Evolutionary conservation across 1,284 basidiomycete genomes (phyloP).

Genomic region (Entoloma clypeatum): DNA sequence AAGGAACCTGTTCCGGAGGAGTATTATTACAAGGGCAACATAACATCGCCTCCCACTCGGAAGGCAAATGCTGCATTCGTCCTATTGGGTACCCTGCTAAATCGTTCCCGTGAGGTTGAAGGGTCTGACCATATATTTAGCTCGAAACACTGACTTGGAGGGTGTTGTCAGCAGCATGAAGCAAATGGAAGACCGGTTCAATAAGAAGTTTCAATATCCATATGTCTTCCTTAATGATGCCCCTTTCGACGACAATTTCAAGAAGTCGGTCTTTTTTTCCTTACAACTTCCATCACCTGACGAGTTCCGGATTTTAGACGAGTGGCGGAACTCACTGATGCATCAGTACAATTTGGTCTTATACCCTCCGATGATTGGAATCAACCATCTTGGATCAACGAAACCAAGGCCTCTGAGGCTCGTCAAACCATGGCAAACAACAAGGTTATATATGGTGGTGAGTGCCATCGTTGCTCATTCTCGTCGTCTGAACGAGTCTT

Average conservation of each 20-base stretch:
- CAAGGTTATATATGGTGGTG: slow-evolving; percentile 86
- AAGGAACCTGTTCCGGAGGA: slow-evolving; percentile 51
- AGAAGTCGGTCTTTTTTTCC: slow-evolving; percentile 40
- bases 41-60: slow-evolving; percentile 36
- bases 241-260: slow-evolving; percentile 76
- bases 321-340: slow-evolving; percentile 61
- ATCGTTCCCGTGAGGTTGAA: not conserved
- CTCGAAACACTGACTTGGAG: slow-evolving; percentile 77
- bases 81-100: slow-evolving; percentile 53
- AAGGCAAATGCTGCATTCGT: slow-evolving; percentile 87
- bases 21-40: slow-evolving; percentile 47
- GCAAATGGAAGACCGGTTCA: slow-evolving; percentile 81
- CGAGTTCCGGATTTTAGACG: slow-evolving; percentile 52
- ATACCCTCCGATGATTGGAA: slow-evolving; percentile 83
- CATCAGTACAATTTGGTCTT: slow-evolving; percentile 74
- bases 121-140: slow-evolving; percentile 26
- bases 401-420: slow-evolving; percentile 68
- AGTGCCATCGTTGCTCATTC: slow-evolving; percentile 15
- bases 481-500: not conserved
- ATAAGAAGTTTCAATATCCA: slow-evolving; percentile 81
- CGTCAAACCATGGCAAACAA: slow-evolving; percentile 76
- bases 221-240: slow-evolving; percentile 87
- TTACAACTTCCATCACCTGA: slow-evolving; percentile 1
- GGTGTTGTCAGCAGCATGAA: slow-evolving; percentile 72
- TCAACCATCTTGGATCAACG: slow-evolving; percentile 83